phyloP scores from a whole-genome alignment of 2,329 filamentous ascomycete genomes.

The Fusarium subglutinans region DNA sequence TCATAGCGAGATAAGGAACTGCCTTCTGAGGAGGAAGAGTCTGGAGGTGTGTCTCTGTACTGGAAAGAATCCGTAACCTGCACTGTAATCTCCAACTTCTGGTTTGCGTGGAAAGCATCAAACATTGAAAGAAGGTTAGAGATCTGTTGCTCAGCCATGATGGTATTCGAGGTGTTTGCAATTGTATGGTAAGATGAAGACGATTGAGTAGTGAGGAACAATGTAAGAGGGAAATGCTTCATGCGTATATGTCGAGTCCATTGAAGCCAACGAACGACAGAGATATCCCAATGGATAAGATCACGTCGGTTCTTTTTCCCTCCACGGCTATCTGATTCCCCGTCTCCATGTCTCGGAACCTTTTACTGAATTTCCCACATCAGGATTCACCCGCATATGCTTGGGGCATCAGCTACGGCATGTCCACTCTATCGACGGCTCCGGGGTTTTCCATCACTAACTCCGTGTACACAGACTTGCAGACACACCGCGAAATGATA shows the following conservation, averaged over 20 bases:
- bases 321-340: no score
- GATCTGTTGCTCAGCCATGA: not conserved
- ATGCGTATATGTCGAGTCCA: accelerated
- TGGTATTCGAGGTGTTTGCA: accelerated
- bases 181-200: accelerated
- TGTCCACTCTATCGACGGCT: no score
- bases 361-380: not conserved
- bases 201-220: accelerated
- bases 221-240: accelerated
- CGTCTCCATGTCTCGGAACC: accelerated
- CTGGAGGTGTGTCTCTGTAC: not conserved
- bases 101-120: not conserved
- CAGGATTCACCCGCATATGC: not conserved
- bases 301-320: accelerated
- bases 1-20: not conserved
- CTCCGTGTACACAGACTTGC: not conserved
- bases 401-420: no score
- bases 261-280: accelerated
- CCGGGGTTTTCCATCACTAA: accelerated
- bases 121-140: not conserved
- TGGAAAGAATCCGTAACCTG: not conserved
- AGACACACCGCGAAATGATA: accelerated
- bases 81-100: not conserved
- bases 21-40: not conserved
- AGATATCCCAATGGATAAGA: accelerated